Conservation (phyloP, 305 asterid species). For the Fraxinus floribunda region DNA sequence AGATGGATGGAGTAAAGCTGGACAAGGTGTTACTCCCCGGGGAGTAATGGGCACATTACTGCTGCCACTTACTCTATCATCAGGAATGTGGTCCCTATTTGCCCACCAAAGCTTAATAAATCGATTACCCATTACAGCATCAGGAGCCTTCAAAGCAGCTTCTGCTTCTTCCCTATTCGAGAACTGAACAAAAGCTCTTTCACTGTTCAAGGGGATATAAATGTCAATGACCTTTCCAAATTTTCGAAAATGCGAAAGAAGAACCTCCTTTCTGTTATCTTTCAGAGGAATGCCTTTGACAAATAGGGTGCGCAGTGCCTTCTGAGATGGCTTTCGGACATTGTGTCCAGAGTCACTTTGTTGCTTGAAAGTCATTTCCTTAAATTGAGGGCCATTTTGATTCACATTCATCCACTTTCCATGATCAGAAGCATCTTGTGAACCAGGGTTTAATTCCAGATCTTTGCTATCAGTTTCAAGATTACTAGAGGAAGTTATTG, state of each 20-base stretch:
- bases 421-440: slow-evolving; percentile 37
- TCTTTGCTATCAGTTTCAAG: slow-evolving; percentile 42
- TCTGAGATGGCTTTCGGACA: slow-evolving; percentile 60
- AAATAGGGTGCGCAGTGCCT: slow-evolving; percentile 75
- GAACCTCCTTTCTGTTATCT: slow-evolving; percentile 85
- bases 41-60: slow-evolving; percentile 35
- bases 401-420: slow-evolving; percentile 44
- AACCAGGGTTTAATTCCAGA: slow-evolving; percentile 36
- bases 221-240: slow-evolving; percentile 87
- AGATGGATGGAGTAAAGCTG: slow-evolving; percentile 39
- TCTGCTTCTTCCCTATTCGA: slow-evolving; percentile 92
- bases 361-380: slow-evolving; percentile 49
- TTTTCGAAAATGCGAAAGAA: slow-evolving; percentile 84
- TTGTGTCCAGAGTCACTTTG: slow-evolving; percentile 50
- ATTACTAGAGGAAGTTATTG: slow-evolving; percentile 41
- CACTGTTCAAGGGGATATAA: slow-evolving; percentile 66
- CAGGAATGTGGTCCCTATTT: slow-evolving; percentile 78
- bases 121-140: slow-evolving; percentile 98
- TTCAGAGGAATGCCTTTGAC: slow-evolving; percentile 77
- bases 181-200: slow-evolving; percentile 91
- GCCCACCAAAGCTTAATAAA: slow-evolving; percentile 98
- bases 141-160: slow-evolving; percentile 85
- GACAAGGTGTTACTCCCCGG: slow-evolving; percentile 28
- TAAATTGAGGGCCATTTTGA: slow-evolving; percentile 38
- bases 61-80: slow-evolving; percentile 45